phyloP scores from a whole-genome alignment of 2,329 filamentous ascomycete genomes.

The Ceratocystis alfenasii region DNA sequence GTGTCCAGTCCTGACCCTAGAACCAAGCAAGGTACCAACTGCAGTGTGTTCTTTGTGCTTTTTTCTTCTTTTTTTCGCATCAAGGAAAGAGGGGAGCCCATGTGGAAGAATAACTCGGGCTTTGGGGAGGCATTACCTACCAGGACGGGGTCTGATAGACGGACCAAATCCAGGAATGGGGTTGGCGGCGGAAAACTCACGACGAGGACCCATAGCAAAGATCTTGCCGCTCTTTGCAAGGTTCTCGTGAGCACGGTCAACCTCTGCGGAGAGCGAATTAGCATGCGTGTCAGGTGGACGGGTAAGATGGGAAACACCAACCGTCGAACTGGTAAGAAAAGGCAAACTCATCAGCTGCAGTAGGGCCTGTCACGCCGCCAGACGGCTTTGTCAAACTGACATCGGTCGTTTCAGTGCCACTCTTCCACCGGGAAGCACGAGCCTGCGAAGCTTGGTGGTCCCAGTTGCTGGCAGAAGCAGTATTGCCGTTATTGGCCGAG shows the following conservation, averaged over 20 bases:
- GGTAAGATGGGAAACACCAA: constrained; percentile 39
- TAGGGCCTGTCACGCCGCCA: constrained; percentile 68
- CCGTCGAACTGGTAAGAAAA: constrained; percentile 84
- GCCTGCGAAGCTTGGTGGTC: constrained; percentile 37
- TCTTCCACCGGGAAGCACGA: constrained; percentile 27
- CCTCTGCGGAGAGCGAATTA: constrained; percentile 48
- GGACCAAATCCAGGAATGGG: constrained; percentile 35
- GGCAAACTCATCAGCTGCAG: constrained; percentile 63
- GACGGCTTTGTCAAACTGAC: constrained; percentile 23
- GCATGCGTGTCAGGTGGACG: neutral
- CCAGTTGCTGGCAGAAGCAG: constrained; percentile 31
- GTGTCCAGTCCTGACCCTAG: neutral
- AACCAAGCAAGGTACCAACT: constrained; percentile 7
- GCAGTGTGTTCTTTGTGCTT: neutral
- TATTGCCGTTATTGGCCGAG: neutral
- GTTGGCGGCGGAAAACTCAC: constrained; percentile 59
- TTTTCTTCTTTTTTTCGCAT: neutral
- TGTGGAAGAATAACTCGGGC: neutral
- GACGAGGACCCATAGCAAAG: constrained; percentile 60
- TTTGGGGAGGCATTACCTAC: constrained; percentile 25
- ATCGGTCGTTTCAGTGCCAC: constrained; percentile 9
- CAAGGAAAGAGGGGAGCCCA: neutral
- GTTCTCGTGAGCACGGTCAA: constrained; percentile 91
- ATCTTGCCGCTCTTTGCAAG: constrained; percentile 93
- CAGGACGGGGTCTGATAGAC: constrained; percentile 26